A percentile compares a stretch with the other conserved stretches of the same genome.
These are phyloP conservation scores for Curvularia sp. DNA, from an alignment of 2,329 filamentous ascomycete genomes.

Conservation along the genomic window DNA sequence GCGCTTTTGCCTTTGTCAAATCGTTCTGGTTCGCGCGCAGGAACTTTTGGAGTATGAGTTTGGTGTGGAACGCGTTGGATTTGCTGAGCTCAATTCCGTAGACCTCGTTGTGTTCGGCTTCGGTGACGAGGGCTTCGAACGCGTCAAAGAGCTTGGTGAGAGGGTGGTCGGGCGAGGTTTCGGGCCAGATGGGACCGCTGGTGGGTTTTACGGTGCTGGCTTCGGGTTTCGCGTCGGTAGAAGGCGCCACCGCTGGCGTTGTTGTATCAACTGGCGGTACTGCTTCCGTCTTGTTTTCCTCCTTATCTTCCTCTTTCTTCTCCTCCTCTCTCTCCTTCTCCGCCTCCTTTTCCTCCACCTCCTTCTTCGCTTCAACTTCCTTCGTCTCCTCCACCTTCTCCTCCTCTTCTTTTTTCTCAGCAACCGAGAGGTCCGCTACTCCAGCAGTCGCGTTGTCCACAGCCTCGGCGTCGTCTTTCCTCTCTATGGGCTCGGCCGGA, in stretches of 20 bases:
- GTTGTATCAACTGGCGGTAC: neutral
- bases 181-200: constrained; percentile 44
- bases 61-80: constrained; percentile 70
- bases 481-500: constrained; percentile 22
- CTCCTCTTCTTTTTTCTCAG: constrained; percentile 23
- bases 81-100: constrained; percentile 76
- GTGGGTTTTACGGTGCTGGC: constrained; percentile 17
- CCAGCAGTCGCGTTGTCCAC: constrained; percentile 27
- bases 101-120: constrained; percentile 75
- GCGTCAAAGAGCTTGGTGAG: constrained; percentile 65
- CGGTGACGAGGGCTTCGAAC: constrained; percentile 65
- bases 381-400: constrained; percentile 23
- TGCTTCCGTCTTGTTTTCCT: constrained; percentile 7
- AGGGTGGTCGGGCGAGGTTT: constrained; percentile 48
- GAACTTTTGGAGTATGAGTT: constrained; percentile 90
- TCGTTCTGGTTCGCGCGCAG: constrained; percentile 87
- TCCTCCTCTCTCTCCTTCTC: neutral
- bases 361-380: constrained; percentile 1
- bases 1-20: constrained; percentile 74
- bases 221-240: constrained; percentile 11
- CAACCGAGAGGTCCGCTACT: constrained; percentile 28
- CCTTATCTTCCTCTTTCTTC: neutral
- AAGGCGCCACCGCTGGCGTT: constrained; percentile 3
- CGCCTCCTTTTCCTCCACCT: neutral
- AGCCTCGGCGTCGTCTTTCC: constrained; percentile 24